phyloP scores from a whole-genome alignment of 192 early-diverging fungal species.

The Phycomyces nitens region DNA sequence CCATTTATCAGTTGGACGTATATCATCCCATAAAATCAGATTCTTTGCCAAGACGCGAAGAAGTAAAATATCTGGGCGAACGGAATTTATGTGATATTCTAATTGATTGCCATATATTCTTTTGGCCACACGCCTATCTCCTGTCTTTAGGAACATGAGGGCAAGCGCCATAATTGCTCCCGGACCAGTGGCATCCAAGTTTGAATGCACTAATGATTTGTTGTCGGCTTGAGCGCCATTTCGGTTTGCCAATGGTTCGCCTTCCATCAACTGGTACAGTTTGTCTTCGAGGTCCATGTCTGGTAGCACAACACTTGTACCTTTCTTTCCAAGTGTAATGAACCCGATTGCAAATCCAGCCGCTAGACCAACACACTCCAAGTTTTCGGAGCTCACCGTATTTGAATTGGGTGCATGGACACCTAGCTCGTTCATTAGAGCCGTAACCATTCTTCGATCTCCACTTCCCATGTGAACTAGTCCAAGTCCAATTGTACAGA shows the following conservation, averaged over 20 bases:
- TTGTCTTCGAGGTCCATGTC: constrained; percentile 59
- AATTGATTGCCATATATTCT: constrained; percentile 62
- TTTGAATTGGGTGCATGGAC: constrained; percentile 11
- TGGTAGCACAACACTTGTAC: constrained; percentile 41
- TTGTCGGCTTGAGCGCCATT: not conserved
- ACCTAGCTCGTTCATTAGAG: constrained; percentile 70
- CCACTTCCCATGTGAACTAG: constrained; percentile 67
- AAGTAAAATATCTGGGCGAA: constrained; percentile 70
- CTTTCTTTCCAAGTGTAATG: constrained; percentile 67
- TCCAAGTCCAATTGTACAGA: constrained; percentile 75
- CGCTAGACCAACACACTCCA: constrained; percentile 69
- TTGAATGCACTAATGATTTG: constrained; percentile 12
- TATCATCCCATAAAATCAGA: constrained; percentile 69
- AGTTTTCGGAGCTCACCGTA: constrained; percentile 27
- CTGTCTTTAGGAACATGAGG: constrained; percentile 79
- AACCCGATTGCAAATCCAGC: constrained; percentile 84
- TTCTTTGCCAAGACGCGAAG: constrained; percentile 64
- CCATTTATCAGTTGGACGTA: constrained; percentile 65
- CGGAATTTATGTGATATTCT: constrained; percentile 54
- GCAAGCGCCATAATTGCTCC: constrained; percentile 82
- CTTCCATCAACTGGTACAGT: constrained; percentile 47
- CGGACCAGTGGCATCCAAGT: constrained; percentile 50
- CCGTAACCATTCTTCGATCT: constrained; percentile 66
- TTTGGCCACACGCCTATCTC: constrained; percentile 61
- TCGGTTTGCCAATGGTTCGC: not conserved